Evolutionary conservation across 192 early-diverging fungal species (phyloP), one percentile per base, ranked within the genome.

Genomic region (Diversispora eburnea): DNA sequence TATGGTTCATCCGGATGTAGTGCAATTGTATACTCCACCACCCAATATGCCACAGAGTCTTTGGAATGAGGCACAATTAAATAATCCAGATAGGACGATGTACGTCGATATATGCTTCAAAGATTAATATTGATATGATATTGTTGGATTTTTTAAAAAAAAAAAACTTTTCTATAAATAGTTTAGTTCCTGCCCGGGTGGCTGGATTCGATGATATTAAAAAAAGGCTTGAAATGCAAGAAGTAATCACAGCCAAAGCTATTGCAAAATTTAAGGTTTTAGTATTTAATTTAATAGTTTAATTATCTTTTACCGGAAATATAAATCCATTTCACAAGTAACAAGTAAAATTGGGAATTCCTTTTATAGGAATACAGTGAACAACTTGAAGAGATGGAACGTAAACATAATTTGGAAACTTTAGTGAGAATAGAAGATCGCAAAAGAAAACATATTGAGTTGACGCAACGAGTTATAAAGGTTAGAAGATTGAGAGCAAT

Each of bases 111-210:
- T 9, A 43, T 42, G 52, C 3, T n/a, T 62, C 3, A 55, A 8
- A 57, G 47, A 12, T 22, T 19, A 25, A 13, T 70, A 25, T 4
- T 58, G 4, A 66, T 42, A 67, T 46, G 22, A 48, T 25, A 4
- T n/a, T 49, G 5, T 19, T 46, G n/a, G 3, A 20, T 22, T 48
- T 17, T 22, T 47, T 3, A 19, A 22, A 20, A 8, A 13, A n/a
- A n/a, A n/a, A 46, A 46, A 3, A 46, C 7, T 43, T 43, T 72
- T 64, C 3, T n/a, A 6, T 63, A 49, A 73, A 22, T 76, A 92
- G 92, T 57, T 87, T 95, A 85, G 95, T 98, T 1, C 97, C 97
- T 9, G 94, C 92, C 10, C 77, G 96, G 6, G 95, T 94, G 3
- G 85, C 90, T 70, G 95, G 95, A 19, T 98, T 97, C 69, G 92